These are phyloP conservation scores for Podospora fimiseda DNA, from an alignment of 495 filamentous ascomycete species.

Conservation along the genomic window DNA sequence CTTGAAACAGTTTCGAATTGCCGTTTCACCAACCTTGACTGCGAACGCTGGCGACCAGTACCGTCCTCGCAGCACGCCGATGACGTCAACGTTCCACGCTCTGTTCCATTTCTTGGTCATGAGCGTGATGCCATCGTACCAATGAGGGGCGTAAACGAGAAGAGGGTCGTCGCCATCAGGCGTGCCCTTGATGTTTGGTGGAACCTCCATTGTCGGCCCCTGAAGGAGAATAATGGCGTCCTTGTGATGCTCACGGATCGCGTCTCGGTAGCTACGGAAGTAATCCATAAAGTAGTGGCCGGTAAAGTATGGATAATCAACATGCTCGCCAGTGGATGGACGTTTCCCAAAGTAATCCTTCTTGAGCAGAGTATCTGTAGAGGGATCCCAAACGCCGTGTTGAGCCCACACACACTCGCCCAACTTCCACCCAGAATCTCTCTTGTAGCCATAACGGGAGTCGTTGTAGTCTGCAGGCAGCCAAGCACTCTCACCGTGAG, in stretches of 20 bases:
- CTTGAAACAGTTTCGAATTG: slow-evolving; percentile 88
- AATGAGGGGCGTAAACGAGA: slow-evolving; percentile 91
- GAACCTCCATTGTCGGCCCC: slow-evolving; percentile 85
- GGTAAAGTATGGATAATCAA: slow-evolving; percentile 80
- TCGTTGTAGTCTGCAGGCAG: slow-evolving; percentile 75
- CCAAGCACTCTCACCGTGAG: slow-evolving; percentile 80
- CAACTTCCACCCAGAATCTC: slow-evolving; percentile 82
- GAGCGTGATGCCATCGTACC: slow-evolving; percentile 91
- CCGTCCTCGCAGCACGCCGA: slow-evolving; percentile 82
- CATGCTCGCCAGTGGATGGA: slow-evolving; percentile 57
- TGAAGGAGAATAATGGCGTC: slow-evolving; percentile 85
- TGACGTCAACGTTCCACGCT: slow-evolving; percentile 91
- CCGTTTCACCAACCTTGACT: slow-evolving; percentile 87
- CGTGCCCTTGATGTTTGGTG: slow-evolving; percentile 80
- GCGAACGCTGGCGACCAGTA: slow-evolving; percentile 85
- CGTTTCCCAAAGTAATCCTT: slow-evolving; percentile 86
- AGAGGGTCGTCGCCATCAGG: slow-evolving; percentile 73
- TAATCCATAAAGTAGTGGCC: slow-evolving; percentile 84
- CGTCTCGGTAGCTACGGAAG: slow-evolving; percentile 67
- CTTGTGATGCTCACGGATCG: slow-evolving; percentile 68
- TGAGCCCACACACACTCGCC: slow-evolving; percentile 96
- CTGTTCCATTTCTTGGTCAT: slow-evolving; percentile 99
- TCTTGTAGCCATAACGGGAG: slow-evolving; percentile 79
- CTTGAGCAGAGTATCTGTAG: slow-evolving; percentile 64
- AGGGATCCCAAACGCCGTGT: slow-evolving; percentile 90